Percentiles rank a stretch among this genome's conserved stretches.
phyloP scores from a whole-genome alignment of 202 grass and related monocot genomes.

The Brachypodium distachyon region DNA sequence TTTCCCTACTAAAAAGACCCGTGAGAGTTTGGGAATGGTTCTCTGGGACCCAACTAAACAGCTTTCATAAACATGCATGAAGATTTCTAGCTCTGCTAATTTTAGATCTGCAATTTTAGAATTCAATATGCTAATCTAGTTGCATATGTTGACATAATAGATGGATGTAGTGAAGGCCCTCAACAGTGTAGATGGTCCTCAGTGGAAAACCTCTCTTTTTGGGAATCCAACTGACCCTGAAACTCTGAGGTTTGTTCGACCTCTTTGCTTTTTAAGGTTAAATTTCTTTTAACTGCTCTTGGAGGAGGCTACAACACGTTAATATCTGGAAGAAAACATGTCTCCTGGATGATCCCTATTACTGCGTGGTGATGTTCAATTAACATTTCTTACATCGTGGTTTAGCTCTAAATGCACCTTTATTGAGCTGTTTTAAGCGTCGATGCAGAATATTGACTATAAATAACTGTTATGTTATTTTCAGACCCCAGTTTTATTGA shows the following conservation, averaged over 20 bases:
- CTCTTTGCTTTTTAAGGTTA: conserved; percentile 7
- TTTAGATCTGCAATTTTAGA: conserved; percentile 12
- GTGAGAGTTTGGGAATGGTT: neutral
- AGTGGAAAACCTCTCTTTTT: conserved; percentile 93
- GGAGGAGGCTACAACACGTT: neutral
- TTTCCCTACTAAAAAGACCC: conserved; percentile 9
- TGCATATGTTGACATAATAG: conserved; percentile 36
- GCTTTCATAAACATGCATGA: neutral
- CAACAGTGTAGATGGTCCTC: conserved; percentile 81
- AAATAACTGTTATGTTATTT: neutral
- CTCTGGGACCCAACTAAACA: neutral
- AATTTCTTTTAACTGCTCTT: conserved; percentile 25
- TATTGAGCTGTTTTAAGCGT: neutral
- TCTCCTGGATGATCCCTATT: neutral
- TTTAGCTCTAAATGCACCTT: neutral
- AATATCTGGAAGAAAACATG: neutral
- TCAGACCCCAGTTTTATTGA: neutral
- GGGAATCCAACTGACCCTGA: conserved; percentile 89
- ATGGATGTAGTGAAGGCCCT: conserved; percentile 90
- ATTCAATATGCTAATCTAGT: conserved; percentile 13
- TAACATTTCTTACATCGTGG: conserved; percentile 1
- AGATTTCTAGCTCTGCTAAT: conserved; percentile 3
- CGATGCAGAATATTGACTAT: neutral
- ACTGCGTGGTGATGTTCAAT: neutral
- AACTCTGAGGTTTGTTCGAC: conserved; percentile 64